Evolutionary conservation across 2,329 filamentous ascomycete species (phyloP).

Genomic region (Talaromyces marneffei): DNA sequence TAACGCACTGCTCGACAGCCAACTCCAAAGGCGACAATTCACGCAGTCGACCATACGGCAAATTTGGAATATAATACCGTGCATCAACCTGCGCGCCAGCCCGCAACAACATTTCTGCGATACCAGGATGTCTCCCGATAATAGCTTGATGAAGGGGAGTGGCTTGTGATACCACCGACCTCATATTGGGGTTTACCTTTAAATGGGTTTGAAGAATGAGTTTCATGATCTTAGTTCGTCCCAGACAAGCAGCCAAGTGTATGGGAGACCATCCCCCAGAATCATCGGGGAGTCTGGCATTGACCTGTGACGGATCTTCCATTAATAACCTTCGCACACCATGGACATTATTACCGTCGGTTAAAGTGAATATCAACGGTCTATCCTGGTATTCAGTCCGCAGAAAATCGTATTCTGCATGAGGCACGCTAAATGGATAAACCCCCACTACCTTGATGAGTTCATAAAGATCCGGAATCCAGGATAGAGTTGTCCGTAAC

Average conservation of each 20-base stretch:
- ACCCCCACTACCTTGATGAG: neutral
- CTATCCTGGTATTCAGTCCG: neutral
- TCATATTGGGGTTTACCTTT: neutral
- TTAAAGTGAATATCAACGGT: neutral
- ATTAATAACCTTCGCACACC: neutral
- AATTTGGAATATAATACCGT: neutral
- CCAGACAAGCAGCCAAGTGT: neutral
- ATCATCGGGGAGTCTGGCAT: neutral
- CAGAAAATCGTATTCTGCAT: neutral
- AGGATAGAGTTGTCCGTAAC: neutral
- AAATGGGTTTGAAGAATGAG: neutral
- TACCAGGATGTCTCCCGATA: neutral
- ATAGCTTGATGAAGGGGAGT: constrained; percentile 1
- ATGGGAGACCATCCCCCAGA: neutral
- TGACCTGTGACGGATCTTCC: neutral
- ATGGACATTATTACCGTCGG: neutral
- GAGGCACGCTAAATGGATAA: neutral
- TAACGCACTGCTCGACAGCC: neutral
- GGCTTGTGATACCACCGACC: neutral
- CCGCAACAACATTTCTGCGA: neutral
- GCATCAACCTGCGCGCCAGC: neutral
- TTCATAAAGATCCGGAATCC: neutral
- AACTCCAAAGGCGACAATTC: neutral
- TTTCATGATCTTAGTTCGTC: neutral
- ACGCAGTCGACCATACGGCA: neutral